Conservation (phyloP, 2,329 filamentous ascomycete species). For the Talaromyces pinophilus region DNA sequence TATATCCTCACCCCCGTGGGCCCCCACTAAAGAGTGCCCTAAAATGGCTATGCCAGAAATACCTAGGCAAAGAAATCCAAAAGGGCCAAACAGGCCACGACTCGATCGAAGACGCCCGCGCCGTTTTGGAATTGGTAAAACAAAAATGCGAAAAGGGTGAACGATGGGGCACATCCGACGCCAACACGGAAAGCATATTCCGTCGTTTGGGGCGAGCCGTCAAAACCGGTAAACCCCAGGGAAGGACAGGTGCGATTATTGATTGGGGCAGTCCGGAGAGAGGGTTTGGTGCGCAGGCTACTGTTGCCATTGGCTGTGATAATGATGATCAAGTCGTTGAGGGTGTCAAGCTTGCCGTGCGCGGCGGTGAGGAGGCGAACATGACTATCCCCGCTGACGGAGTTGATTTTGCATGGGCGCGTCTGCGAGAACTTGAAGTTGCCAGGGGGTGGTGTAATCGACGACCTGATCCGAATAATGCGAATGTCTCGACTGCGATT, state of each 20-base stretch:
- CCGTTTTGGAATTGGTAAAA: slow-evolving; percentile 89
- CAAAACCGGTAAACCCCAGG: slow-evolving; percentile 42
- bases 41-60: slow-evolving; percentile 86
- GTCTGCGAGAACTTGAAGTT: slow-evolving; percentile 62
- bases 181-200: slow-evolving; percentile 84
- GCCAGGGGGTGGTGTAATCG: slow-evolving; percentile 61
- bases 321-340: slow-evolving; percentile 60
- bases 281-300: slow-evolving; percentile 60
- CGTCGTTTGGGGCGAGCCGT: slow-evolving; percentile 68
- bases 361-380: slow-evolving; percentile 49
- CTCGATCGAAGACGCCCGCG: slow-evolving; percentile 86
- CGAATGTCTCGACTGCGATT: slow-evolving; percentile 38
- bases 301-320: slow-evolving; percentile 57
- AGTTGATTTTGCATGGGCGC: slow-evolving; percentile 64
- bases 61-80: slow-evolving; percentile 84
- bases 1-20: slow-evolving; percentile 88
- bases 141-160: slow-evolving; percentile 94
- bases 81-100: slow-evolving; percentile 79
- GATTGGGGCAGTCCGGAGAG: slow-evolving; percentile 83
- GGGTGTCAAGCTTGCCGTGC: slow-evolving; percentile 55
- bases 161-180: slow-evolving; percentile 77
- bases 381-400: slow-evolving; percentile 52
- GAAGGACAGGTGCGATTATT: slow-evolving; percentile 61
- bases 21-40: slow-evolving; percentile 86
- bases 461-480: slow-evolving; percentile 49